phyloP scores from a whole-genome alignment of 2,329 filamentous ascomycete species.

The Cercospora citrullina region DNA sequence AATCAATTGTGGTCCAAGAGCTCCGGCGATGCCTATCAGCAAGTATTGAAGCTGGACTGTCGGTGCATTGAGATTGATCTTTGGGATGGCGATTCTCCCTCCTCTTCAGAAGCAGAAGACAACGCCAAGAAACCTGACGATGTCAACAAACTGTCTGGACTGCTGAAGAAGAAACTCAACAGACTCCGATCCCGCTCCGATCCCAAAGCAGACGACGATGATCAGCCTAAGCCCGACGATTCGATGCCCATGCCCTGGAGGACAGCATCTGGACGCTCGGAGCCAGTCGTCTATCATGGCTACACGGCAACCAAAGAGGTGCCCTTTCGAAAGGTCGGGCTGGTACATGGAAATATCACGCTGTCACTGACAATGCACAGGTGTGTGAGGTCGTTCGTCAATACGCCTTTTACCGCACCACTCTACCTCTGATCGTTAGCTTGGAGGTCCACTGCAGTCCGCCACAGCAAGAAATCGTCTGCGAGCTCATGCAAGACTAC shows the following conservation, averaged over 20 bases:
- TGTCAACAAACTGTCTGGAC: constrained; percentile 38
- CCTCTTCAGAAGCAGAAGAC: constrained; percentile 40
- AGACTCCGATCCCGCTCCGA: constrained; percentile 28
- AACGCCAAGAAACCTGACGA: constrained; percentile 32
- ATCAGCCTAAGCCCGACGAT: constrained; percentile 20
- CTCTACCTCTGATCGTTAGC: constrained; percentile 82
- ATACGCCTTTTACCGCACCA: constrained; percentile 5
- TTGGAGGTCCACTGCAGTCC: constrained; percentile 83
- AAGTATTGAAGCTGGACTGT: constrained; percentile 68
- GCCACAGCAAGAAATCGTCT: constrained; percentile 83
- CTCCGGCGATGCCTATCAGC: constrained; percentile 74
- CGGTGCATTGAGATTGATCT: constrained; percentile 94
- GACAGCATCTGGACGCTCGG: constrained; percentile 30
- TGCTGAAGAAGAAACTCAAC: constrained; percentile 35
- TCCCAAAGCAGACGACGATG: constrained; percentile 15
- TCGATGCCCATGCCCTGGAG: constrained; percentile 36
- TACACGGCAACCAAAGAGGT: constrained; percentile 85
- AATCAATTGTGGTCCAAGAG: constrained; percentile 80
- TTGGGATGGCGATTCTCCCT: constrained; percentile 70
- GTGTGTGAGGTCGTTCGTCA: constrained; percentile 10
- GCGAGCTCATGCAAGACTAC: constrained; percentile 86
- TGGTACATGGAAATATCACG: constrained; percentile 36
- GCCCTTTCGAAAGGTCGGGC: constrained; percentile 81
- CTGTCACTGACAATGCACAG: not conserved
- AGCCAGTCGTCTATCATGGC: constrained; percentile 41